Base-by-base conservation (phyloP, 2,329 filamentous ascomycete species). In the Elsinoe ampelina region DNA sequence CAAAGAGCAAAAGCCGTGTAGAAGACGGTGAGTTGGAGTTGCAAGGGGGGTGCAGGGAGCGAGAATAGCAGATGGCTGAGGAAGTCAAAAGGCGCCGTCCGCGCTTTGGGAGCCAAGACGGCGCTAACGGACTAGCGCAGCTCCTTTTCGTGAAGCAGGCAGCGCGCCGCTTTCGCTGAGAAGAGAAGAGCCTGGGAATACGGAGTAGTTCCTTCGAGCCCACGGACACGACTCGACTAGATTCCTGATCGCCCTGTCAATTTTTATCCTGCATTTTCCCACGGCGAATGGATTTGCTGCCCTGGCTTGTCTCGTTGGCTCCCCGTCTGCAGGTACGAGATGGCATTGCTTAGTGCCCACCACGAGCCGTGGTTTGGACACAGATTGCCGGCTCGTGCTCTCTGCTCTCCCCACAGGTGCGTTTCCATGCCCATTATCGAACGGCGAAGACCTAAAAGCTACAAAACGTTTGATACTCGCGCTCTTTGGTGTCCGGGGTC, bases 351-450 rank as follows among this genome's bases (percentile, higher is more conserved):
- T 45, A 22, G 41, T 45, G 17, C n/a, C n/a, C 26, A 30, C n/a
- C 41, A 22, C 8, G 41, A 38, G 48, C 48, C 48, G 34, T 52
- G 48, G 48, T 17, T 50, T 50, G 20, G 22, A 17, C 17, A 35
- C 48, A 26, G 26, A 52, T 34, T 52, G 48, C 48, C 48, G 48
- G 45, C 45, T 50, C n/a, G 41, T 42, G 13, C 39, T 15, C 10
- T n/a, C 42, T 30, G 26, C 30, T 34, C 34, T 13, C 32, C 48
- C 26, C 48, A 34, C 30, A 15, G 30, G 42, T 38, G 41, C 41
- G 54, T 56, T 56, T 47, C 54, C 54, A 56, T 45, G 54, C 54
- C 54, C 54, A 56, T 56, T 56, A 56, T 56, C 54, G 54, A 56
- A 56, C 54, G 54, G 54, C 54, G 13, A 34, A 45, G 32, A 26